Evolutionary conservation across 2,329 filamentous ascomycete species (phyloP), one percentile per base, ranked within the genome.

Genomic region (Cordyceps farinosa): DNA sequence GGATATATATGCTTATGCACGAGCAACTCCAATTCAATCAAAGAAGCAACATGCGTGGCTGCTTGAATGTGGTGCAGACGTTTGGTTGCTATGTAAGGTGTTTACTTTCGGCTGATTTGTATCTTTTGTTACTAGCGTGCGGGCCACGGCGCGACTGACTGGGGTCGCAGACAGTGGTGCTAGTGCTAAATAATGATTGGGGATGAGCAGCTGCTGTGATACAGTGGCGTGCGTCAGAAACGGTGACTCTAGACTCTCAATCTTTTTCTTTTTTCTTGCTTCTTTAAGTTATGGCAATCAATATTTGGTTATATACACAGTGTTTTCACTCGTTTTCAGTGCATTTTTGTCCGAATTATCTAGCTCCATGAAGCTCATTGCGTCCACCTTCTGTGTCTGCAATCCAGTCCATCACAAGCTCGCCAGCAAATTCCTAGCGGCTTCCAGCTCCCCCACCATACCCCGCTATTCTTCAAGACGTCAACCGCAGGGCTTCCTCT

Each of bases 391-490:
- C 15, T 30, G 3, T 34, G 6, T 8, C 29, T 30, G 9, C 40
- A 55, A 44, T 44, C 52, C 52, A 44, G 36, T 42, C 22, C 22
- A 22, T 55, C 52, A 55, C 52, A 44, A 42, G 42, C 42, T 47
- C 17, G 34, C 40, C 38, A 30, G 36, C 10, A 27, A 54, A 54
- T 54, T 34, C 27, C 53, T 47, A 17, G 27, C 10, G 7, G 34
- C 15, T 22, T 34, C 17, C 17, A 58, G 32, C 58, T 61, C 15
- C 58, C 56, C 58, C 58, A 61, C 58, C 50, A 54, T 54, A 61
- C 59, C 59, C 59, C 59, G 59, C 59, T 61, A 61, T 61, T 55
- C 47, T 47, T 54, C 32, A 38, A 38, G 30, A 54, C 27, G 40
- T 38, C 40, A 45, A 61, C 32, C 7, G 42, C 22, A 61, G 42